Base-by-base conservation (phyloP, 2,329 filamentous ascomycete species). In the Cordyceps cicadae region DNA sequence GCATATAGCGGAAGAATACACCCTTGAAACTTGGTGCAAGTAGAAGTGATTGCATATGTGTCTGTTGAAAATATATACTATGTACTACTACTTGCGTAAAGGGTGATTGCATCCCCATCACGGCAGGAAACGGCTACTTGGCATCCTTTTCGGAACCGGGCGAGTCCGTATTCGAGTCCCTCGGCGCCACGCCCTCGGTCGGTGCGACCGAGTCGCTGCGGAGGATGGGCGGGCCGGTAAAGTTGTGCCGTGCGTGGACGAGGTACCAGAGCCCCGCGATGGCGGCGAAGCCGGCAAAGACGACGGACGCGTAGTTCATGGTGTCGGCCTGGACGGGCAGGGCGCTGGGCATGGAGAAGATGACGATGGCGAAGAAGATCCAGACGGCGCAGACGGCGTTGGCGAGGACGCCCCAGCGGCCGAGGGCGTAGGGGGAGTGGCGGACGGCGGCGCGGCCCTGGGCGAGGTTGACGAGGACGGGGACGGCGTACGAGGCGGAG, bases 301-400 rank as follows among this genome's bases (percentile, higher is more conserved):
- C 86, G 8, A 84, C 85, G 19, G 80, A 83, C 2, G 85, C 85
- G 68, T 87, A 88, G 70, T 88, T 88, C 85, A 88, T 88, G 19
- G 73, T 77, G 14, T 70, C 71, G 4, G 84, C 70, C 12, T 77
- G 75, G 3, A 87, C 83, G 0, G 84, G 81, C 11, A 87, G 70
- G 3, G 81, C 79, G 6, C 83, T 80, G 2, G 85, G 89, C 87
- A 92, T 89, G 70, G 87, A 91, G 76, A 91, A 92, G 50, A 92
- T 75, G 60, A 89, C 81, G 17, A 90, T 80, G 1, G 87, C 82
- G 19, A 92, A 77, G 37, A 77, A 71, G 62, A 92, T 90, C 88
- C 88, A 92, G 45, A 76, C 72, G n/a, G 91, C 71, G 56, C 86
- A 88, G 49, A 85, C 72, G 39, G 82, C 71, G 69, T 92, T 92